These are phyloP conservation scores for Fusarium sp. DNA, from an alignment of 2,329 filamentous ascomycete genomes.

Conservation along the genomic window DNA sequence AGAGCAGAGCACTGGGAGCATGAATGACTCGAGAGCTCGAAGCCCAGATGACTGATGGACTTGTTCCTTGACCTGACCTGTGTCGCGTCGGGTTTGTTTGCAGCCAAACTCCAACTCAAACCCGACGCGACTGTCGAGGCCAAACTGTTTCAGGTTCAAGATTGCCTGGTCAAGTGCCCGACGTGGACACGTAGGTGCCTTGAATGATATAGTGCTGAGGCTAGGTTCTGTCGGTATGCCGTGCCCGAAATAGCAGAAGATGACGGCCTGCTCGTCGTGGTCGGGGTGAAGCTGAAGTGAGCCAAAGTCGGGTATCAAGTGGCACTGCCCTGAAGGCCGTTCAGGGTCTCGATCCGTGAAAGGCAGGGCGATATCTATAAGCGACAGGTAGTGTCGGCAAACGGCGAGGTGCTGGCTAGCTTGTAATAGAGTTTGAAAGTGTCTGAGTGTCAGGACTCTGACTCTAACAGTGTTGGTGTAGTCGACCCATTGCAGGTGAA, in stretches of 20 bases:
- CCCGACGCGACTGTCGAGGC: not conserved
- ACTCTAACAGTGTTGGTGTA: not conserved
- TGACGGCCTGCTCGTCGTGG: not conserved
- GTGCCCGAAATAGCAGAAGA: not conserved
- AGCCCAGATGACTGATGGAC: not conserved
- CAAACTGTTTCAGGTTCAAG: not conserved
- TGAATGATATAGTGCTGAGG: not conserved
- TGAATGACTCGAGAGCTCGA: not conserved
- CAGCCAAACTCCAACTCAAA: not conserved
- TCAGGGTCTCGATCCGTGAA: not conserved
- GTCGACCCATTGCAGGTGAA: not conserved
- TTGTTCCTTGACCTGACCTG: not conserved
- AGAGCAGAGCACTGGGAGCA: not conserved
- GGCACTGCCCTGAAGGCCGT: not conserved
- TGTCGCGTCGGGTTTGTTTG: not conserved
- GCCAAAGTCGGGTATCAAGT: not conserved
- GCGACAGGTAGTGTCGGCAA: not conserved
- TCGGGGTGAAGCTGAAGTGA: not conserved
- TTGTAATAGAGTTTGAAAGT: not conserved
- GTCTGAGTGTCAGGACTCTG: not conserved
- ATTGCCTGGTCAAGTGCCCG: not conserved
- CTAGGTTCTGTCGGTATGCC: not conserved
- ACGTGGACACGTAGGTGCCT: not conserved
- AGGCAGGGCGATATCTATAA: not conserved
- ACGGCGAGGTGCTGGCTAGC: not conserved